phyloP scores from a whole-genome alignment of 192 early-diverging fungal species.

The Coemansia sp. region DNA sequence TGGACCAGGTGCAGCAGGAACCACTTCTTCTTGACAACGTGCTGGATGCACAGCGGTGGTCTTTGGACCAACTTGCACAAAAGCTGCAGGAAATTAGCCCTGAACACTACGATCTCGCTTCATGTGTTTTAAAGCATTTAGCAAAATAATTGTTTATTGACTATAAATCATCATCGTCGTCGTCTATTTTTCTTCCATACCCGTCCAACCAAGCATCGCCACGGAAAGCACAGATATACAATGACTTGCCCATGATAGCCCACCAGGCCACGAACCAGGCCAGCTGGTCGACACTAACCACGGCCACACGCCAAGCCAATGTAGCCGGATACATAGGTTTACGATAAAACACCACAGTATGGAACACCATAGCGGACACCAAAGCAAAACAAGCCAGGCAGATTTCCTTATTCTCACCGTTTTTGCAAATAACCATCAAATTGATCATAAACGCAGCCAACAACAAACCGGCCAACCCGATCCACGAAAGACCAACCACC shows the following conservation, averaged over 20 bases:
- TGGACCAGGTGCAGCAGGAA: background rate
- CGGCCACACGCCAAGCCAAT: conserved; percentile 21
- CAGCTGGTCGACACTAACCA: conserved; percentile 26
- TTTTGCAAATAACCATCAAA: background rate
- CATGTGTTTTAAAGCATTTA: background rate
- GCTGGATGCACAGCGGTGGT: background rate
- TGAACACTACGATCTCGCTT: background rate
- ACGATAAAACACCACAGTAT: conserved; percentile 22
- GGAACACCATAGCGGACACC: conserved; percentile 3
- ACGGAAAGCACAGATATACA: conserved; percentile 19
- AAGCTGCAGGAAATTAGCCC: background rate
- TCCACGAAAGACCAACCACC: conserved; percentile 11
- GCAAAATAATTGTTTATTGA: background rate
- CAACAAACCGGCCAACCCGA: background rate
- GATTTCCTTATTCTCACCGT: conserved; percentile 12
- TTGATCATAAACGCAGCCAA: background rate
- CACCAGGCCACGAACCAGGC: conserved; percentile 33
- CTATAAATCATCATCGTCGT: background rate
- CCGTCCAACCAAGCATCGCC: background rate
- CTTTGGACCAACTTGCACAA: background rate
- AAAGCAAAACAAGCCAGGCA: conserved; percentile 8
- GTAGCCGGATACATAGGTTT: conserved; percentile 24
- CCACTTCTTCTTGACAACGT: background rate
- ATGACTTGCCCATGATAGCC: conserved; percentile 16
- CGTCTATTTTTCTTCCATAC: background rate